phyloP scores from a whole-genome alignment of 2,329 filamentous ascomycete species.

The Pezizomycotina sp. region DNA sequence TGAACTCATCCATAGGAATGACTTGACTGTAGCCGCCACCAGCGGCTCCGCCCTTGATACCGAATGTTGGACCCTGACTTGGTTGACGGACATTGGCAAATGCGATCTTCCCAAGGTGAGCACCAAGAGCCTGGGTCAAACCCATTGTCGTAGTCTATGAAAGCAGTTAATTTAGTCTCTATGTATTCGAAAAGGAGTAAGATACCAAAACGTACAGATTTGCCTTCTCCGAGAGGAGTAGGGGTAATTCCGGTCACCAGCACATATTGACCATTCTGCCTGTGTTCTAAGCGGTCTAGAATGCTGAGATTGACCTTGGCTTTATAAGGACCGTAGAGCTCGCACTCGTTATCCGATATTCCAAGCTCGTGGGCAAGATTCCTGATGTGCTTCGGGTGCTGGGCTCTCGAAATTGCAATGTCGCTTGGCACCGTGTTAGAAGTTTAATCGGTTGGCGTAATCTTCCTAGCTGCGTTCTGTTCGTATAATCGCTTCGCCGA shows the following conservation, averaged over 20 bases:
- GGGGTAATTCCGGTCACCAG: constrained; percentile 92
- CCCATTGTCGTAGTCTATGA: constrained; percentile 81
- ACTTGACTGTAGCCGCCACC: constrained; percentile 97
- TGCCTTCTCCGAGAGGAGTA: constrained; percentile 89
- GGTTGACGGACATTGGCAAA: constrained; percentile 97
- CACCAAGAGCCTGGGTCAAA: constrained; percentile 78
- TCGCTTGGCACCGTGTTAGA: constrained; percentile 72
- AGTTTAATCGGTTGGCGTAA: constrained; percentile 66
- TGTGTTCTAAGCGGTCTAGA: constrained; percentile 69
- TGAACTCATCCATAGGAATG: constrained; percentile 99
- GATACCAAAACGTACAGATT: constrained; percentile 39
- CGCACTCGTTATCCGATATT: constrained; percentile 72
- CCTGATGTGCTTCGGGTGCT: constrained; percentile 83
- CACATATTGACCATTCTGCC: constrained; percentile 76
- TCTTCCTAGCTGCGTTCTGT: constrained; percentile 60
- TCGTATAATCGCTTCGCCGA: constrained; percentile 70
- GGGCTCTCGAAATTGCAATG: constrained; percentile 75
- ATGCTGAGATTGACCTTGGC: constrained; percentile 79
- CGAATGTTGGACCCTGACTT: constrained; percentile 92
- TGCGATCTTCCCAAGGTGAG: constrained; percentile 67
- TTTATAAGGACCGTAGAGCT: constrained; percentile 90
- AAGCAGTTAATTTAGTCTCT: too few relatives aligned
- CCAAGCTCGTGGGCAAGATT: constrained; percentile 71
- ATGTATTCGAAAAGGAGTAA: not conserved
- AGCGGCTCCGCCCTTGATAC: constrained; percentile 95